Evolutionary conservation across 2,329 filamentous ascomycete genomes (phyloP), one percentile per base, ranked within the genome.

Genomic region (Fusarium gaditjirri): DNA sequence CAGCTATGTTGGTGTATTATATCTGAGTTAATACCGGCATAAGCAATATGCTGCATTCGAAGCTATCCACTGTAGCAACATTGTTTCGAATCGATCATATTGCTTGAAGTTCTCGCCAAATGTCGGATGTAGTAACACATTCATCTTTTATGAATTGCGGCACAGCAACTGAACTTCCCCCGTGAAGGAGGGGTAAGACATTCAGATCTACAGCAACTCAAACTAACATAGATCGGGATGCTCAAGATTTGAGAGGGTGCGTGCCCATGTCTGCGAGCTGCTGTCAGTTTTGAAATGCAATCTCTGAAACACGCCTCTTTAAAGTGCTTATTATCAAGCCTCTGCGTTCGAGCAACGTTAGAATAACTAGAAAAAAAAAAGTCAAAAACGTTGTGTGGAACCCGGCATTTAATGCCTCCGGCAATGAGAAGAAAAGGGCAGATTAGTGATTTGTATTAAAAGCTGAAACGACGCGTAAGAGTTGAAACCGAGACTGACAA

Each of bases 401-500:
- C 43, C 63, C 49, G 47, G 61, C 39, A 56, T 52, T 44, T 31
- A 38, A 55, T 23, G 27, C 54, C 41, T 49, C 31, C 44, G 35
- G 29, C 55, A 27, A 56, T 33, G 49, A 44, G 41, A 47, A 39
- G 41, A 36, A 38, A 61, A 27, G n/a, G 43, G 35, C 41, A 38
- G 21, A n/a, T 21, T 39, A 54, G 39, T 47, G 41, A 8, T 21
- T 44, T 46, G 33, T 31, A 25, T 25, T 16, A 25, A 19, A 54
- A 49, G 62, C 53, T 72, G 70, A 72, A 72, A 72, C 70, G 29
- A 53, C 57, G 54, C 56, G 29, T 39, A 49, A 41, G 12, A 23
- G 21, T 57, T 65, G 52, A 59, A 64, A 61, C 68, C 33, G 42
- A 58, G 31, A 59, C 63, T 65, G 52, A 65, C 59, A 44, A 36